Evolutionary conservation across 2,329 filamentous ascomycete species (phyloP).

Genomic region (Aureobasidium sp.): DNA sequence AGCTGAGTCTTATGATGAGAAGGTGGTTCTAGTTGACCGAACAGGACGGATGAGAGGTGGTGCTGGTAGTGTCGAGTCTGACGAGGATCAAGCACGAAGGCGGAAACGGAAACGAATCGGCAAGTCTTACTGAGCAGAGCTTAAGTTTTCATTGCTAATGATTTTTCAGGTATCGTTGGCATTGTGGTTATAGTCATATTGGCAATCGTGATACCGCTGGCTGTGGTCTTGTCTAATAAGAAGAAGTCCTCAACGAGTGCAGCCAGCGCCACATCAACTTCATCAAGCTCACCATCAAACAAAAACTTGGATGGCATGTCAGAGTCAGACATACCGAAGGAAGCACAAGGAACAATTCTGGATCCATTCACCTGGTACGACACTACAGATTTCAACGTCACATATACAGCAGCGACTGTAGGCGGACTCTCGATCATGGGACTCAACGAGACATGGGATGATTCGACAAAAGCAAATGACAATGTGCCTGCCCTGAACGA

Average conservation of each 20-base stretch:
- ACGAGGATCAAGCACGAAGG: conserved; percentile 34
- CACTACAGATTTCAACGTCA: conserved; percentile 86
- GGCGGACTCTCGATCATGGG: conserved; percentile 90
- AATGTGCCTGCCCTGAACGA: conserved; percentile 73
- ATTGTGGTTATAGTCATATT: conserved; percentile 38
- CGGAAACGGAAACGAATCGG: conserved; percentile 53
- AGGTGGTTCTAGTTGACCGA: conserved; percentile 34
- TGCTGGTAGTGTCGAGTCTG: conserved; percentile 25
- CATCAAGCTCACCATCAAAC: conserved; percentile 33
- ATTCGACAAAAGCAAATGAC: conserved; percentile 68
- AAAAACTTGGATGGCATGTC: conserved; percentile 40
- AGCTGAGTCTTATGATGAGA: conserved; percentile 32
- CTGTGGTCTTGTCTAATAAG: conserved; percentile 40
- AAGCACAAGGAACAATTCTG: conserved; percentile 66
- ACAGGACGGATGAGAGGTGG: conserved; percentile 37
- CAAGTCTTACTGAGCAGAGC: conserved; percentile 31
- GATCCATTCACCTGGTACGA: conserved; percentile 92
- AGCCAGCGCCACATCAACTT: conserved; percentile 19
- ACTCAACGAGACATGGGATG: conserved; percentile 77
- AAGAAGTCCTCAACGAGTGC: conserved; percentile 21
- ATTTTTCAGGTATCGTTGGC: conserved; percentile 18
- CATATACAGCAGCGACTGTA: conserved; percentile 78
- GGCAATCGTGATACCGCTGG: conserved; percentile 42
- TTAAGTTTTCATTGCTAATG: conserved; percentile 16
- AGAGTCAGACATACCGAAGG: conserved; percentile 40